Evolutionary conservation across 2,329 filamentous ascomycete genomes (phyloP), one percentile per base, ranked within the genome.

Genomic region (Mycosphaerella sp.): DNA sequence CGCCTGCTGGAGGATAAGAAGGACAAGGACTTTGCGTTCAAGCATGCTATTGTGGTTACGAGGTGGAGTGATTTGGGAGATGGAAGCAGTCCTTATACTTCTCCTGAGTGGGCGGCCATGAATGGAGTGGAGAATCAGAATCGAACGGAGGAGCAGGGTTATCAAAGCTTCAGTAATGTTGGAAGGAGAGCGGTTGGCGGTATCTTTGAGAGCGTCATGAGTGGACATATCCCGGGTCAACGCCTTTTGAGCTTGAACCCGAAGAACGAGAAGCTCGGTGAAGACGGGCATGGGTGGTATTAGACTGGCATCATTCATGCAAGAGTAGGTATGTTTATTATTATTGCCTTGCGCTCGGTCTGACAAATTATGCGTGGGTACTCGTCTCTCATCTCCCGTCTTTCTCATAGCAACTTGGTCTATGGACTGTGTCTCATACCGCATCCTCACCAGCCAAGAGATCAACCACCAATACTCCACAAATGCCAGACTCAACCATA

Each of bases 61-160:
- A 67, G 80, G 14, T 84, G 80, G 80, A 77, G 74, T 54, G 80
- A 84, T 64, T 62, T 84, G 13, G 80, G 80, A 1, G 72, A 80
- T 63, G 78, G 78, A 1, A 72, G 66, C 1, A 71, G 69, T 8
- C 77, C 79, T 2, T 65, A 62, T 34, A 68, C 68, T 9, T 72
- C 68, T n/a, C 68, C 68, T 3, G 77, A 81, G 54, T 82, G 80
- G 75, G 74, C 73, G 9, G 75, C 79, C n/a, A 70, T 76, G 32
- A 79, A 78, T 59, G 77, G 76, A 4, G 63, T 65, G 1, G 64
- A 66, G 6, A 34, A 34, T 34, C 30, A 34, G 30, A 34, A 8
- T 30, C 6, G 10, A 10, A 51, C 35, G 5, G 57, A 46, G 1
- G 39, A 30, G 6, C 44, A 48, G 18, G 64, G 62, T 13, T 83